A percentile compares a stretch with the other conserved stretches of the same genome.
Evolutionary conservation across 2,329 filamentous ascomycete species (phyloP).

Genomic region (Alternaria metachromatica): DNA sequence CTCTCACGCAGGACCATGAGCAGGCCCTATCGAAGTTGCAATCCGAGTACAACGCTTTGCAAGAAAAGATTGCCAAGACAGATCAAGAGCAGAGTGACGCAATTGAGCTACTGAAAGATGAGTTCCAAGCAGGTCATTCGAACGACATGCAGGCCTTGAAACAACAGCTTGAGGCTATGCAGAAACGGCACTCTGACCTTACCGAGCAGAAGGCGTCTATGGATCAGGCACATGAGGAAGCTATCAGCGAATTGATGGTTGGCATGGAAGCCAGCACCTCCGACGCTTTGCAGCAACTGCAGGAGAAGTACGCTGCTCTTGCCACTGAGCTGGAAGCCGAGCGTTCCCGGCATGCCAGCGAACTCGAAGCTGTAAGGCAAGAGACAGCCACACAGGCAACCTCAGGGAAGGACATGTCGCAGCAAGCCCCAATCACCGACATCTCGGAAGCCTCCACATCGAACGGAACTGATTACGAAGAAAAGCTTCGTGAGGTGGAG

Average conservation of each 20-base stretch:
- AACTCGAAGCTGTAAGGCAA: conserved; percentile 29
- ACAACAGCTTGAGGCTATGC: conserved; percentile 35
- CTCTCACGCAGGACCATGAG: conserved; percentile 36
- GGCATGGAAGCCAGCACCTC: conserved; percentile 44
- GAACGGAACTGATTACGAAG: conserved; percentile 18
- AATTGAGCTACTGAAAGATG: conserved; percentile 37
- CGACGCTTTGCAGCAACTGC: conserved; percentile 43
- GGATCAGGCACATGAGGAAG: conserved; percentile 43
- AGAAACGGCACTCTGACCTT: conserved; percentile 36
- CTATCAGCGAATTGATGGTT: conserved; percentile 44
- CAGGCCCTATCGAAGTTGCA: conserved; percentile 33
- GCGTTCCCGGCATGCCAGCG: conserved; percentile 25
- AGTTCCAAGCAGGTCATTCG: conserved; percentile 39
- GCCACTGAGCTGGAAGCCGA: conserved; percentile 25
- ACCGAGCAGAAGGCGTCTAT: conserved; percentile 36
- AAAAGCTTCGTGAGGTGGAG: conserved; percentile 20
- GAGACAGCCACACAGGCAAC: conserved; percentile 23
- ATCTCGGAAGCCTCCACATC: conserved; percentile 16
- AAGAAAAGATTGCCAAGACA: conserved; percentile 27
- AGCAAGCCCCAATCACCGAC: conserved; percentile 21
- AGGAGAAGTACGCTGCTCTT: conserved; percentile 42
- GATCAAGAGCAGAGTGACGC: conserved; percentile 43
- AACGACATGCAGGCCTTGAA: conserved; percentile 31
- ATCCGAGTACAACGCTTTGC: conserved; percentile 29
- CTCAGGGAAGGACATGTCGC: conserved; percentile 19